These are phyloP conservation scores for Inonotus obliquus DNA, from an alignment of 1,284 basidiomycete species.

Conservation along the genomic window DNA sequence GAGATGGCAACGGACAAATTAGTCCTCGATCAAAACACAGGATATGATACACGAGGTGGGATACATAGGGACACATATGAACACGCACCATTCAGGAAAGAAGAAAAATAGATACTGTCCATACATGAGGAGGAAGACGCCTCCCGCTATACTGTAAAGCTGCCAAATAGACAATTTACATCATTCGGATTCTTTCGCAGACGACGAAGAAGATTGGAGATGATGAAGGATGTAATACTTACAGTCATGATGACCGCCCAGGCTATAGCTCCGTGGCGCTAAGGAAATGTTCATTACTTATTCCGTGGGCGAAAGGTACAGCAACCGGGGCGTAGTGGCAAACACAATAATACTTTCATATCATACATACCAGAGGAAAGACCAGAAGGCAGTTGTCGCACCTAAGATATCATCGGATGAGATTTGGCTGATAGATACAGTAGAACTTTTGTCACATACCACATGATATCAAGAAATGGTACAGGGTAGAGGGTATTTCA, in stretches of 20 bases:
- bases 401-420: constrained; percentile 33
- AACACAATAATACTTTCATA: not conserved
- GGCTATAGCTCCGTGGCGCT: constrained; percentile 72
- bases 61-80: constrained; percentile 1
- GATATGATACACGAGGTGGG: not conserved
- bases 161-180: constrained; percentile 24
- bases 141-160: constrained; percentile 67
- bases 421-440: not conserved
- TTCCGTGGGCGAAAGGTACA: not conserved
- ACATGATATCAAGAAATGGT: constrained; percentile 13
- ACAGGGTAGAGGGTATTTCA: not conserved
- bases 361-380: constrained; percentile 53
- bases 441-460: constrained; percentile 4
- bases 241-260: constrained; percentile 67
- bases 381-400: constrained; percentile 70
- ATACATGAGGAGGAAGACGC: constrained; percentile 58
- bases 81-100: constrained; percentile 60
- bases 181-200: not conserved
- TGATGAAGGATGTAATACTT: constrained; percentile 25
- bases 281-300: not conserved
- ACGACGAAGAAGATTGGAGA: not conserved
- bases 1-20: not conserved
- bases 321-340: not conserved
- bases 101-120: constrained; percentile 69
- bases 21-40: constrained; percentile 3